Evolutionary conservation across 768 basidiomycete genomes (phyloP).

Genomic region (Pleurotus platypus): DNA sequence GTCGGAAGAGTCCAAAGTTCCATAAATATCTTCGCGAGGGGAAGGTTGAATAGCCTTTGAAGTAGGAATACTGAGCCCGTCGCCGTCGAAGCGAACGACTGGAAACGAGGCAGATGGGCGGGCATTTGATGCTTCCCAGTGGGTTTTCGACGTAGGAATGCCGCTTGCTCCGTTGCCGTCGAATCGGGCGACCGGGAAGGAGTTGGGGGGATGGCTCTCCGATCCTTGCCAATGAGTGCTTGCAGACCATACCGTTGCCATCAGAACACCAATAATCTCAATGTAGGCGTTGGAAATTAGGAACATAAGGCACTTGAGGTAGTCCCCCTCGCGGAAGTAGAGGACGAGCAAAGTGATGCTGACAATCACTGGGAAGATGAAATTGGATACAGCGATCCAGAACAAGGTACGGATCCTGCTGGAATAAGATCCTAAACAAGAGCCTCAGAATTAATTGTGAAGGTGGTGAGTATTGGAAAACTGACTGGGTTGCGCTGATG

Average conservation of each 20-base stretch:
- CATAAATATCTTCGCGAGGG: too few relatives aligned
- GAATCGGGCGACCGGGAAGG: too few relatives aligned
- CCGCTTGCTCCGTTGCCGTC: too few relatives aligned
- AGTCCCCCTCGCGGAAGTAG: constrained; percentile 6
- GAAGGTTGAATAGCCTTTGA: too few relatives aligned
- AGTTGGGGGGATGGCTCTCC: too few relatives aligned
- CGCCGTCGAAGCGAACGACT: too few relatives aligned
- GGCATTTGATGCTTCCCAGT: too few relatives aligned
- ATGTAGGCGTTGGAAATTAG: constrained; percentile 18
- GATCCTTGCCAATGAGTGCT: constrained; percentile 10
- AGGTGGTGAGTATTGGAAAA: not conserved
- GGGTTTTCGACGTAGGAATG: too few relatives aligned
- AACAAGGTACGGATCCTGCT: constrained; percentile 17
- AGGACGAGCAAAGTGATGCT: constrained; percentile 18
- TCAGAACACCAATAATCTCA: constrained; percentile 24
- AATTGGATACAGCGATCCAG: constrained; percentile 24
- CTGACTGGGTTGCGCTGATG: too few relatives aligned
- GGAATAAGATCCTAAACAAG: constrained; percentile 9
- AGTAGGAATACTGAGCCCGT: too few relatives aligned
- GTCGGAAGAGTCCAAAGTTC: too few relatives aligned
- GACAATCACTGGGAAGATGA: constrained; percentile 24
- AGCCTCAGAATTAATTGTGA: not conserved
- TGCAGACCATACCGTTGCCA: constrained; percentile 22
- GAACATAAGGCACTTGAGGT: constrained; percentile 12
- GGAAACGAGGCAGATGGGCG: too few relatives aligned